These are phyloP conservation scores for Aspergillus brasiliensis DNA, from an alignment of 2,329 filamentous ascomycete species.

Conservation along the genomic window DNA sequence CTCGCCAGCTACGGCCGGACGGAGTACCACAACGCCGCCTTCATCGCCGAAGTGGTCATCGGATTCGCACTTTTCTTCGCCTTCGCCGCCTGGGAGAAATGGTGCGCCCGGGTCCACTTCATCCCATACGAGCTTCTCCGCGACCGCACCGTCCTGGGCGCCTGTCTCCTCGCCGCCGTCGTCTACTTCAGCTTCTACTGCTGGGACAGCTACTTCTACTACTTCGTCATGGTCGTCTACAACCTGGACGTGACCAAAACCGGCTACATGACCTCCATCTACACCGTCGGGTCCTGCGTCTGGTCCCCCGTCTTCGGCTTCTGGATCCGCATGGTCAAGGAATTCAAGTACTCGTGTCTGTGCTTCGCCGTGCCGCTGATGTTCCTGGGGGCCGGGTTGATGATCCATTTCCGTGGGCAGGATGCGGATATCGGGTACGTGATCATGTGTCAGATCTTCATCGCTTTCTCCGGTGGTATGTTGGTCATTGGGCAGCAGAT, in stretches of 20 bases:
- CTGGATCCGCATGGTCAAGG: slow-evolving; percentile 52
- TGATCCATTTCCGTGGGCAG: slow-evolving; percentile 59
- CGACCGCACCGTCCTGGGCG: slow-evolving; percentile 54
- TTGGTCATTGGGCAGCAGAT: slow-evolving; percentile 60
- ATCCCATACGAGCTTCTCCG: slow-evolving; percentile 56
- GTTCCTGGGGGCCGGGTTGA: slow-evolving; percentile 56
- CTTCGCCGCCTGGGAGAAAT: slow-evolving; percentile 59
- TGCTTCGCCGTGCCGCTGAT: slow-evolving; percentile 56
- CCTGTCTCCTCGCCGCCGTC: slow-evolving; percentile 53
- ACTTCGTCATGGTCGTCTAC: slow-evolving; percentile 59
- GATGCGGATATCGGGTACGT: slow-evolving; percentile 53
- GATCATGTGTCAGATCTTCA: slow-evolving; percentile 59
- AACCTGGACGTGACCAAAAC: slow-evolving; percentile 46
- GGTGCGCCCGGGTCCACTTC: slow-evolving; percentile 55
- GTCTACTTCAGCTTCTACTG: slow-evolving; percentile 55
- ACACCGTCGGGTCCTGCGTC: slow-evolving; percentile 58
- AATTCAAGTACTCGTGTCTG: slow-evolving; percentile 56
- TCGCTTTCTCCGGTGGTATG: slow-evolving; percentile 57
- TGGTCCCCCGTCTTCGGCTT: slow-evolving; percentile 53
- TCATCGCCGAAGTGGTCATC: slow-evolving; percentile 56
- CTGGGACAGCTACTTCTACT: slow-evolving; percentile 59
- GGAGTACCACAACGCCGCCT: slow-evolving; percentile 49
- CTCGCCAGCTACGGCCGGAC: slow-evolving; percentile 48
- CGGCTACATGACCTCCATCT: slow-evolving; percentile 54
- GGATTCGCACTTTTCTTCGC: slow-evolving; percentile 55